Percentiles rank a stretch among this genome's conserved stretches.
These are phyloP conservation scores for Skeletonema marinoi DNA, from an alignment of 108 stramenopile genomes.

Conservation along the genomic window DNA sequence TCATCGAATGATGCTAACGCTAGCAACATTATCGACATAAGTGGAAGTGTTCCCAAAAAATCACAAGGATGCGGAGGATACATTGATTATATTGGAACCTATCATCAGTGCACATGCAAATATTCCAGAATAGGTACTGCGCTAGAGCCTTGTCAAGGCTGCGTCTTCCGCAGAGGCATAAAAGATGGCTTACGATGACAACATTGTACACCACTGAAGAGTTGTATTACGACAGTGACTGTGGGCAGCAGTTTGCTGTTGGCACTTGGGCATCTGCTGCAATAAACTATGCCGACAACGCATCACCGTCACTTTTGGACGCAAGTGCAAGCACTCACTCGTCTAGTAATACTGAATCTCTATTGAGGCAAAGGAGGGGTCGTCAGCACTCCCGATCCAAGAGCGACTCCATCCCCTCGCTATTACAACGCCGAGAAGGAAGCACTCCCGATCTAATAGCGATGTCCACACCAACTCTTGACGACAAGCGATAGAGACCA, in stretches of 20 bases:
- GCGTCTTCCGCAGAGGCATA: constrained; percentile 36
- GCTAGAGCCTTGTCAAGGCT: constrained; percentile 36
- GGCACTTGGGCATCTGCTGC: neutral
- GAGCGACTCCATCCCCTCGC: neutral
- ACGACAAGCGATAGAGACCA: neutral
- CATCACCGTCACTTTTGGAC: neutral
- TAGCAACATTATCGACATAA: neutral
- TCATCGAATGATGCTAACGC: neutral
- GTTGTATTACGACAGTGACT: constrained; percentile 51
- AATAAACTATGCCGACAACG: neutral
- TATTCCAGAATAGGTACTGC: neutral
- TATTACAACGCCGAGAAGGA: neutral
- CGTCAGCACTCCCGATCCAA: neutral
- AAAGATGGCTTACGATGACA: neutral
- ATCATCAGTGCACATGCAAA: constrained; percentile 18
- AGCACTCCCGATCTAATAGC: neutral
- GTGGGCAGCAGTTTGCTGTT: constrained; percentile 21
- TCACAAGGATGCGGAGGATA: constrained; percentile 36
- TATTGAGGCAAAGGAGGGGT: neutral
- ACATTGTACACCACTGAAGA: constrained; percentile 1
- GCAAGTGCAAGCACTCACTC: neutral
- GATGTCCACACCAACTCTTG: neutral
- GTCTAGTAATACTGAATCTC: neutral
- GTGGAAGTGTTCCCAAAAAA: neutral
- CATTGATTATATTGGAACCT: constrained; percentile 32